Conservation (phyloP, 208 protist genomes). For the Giardia duodenalis region DNA sequence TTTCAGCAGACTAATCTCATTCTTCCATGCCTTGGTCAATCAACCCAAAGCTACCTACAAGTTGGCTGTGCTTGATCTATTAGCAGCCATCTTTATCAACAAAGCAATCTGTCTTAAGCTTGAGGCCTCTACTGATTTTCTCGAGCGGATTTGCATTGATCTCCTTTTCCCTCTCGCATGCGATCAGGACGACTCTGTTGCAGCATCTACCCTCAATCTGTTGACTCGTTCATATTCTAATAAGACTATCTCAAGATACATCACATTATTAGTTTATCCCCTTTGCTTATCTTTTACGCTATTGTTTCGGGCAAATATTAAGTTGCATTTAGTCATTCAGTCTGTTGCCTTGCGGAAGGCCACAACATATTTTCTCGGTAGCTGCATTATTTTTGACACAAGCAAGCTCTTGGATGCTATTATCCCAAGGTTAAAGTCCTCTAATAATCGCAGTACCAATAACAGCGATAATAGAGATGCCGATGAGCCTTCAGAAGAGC, state of each 20-base stretch:
- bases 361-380: not conserved
- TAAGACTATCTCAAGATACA: not conserved
- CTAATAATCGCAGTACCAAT: not conserved
- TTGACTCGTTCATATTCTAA: not conserved
- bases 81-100: not conserved
- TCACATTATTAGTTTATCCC: not conserved
- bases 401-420: not conserved
- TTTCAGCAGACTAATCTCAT: not conserved
- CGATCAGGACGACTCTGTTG: not conserved
- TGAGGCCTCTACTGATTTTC: not conserved
- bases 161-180: not conserved
- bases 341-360: not conserved
- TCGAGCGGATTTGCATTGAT: not conserved
- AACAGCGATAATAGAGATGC: too few relatives aligned
- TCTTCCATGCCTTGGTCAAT: not conserved
- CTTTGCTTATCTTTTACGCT: not conserved
- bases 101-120: not conserved
- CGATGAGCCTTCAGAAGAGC: not conserved
- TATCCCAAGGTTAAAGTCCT: not conserved
- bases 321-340: not conserved
- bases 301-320: not conserved
- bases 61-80: not conserved
- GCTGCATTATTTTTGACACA: not conserved
- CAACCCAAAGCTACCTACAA: not conserved
- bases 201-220: not conserved